Base-by-base conservation (phyloP, 2,329 filamentous ascomycete species). In the Aspergillus pseudotamarii region DNA sequence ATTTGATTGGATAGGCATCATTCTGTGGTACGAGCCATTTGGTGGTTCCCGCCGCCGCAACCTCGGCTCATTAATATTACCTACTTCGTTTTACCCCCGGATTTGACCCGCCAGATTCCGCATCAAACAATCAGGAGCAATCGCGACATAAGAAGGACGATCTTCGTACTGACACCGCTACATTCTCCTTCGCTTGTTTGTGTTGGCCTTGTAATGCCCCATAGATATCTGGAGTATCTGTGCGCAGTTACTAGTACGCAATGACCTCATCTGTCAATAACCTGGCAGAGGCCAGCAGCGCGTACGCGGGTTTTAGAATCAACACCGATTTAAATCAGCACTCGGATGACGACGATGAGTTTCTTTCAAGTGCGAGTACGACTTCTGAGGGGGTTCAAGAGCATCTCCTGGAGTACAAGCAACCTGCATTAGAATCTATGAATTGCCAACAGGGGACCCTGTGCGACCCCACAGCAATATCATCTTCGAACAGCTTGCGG, bases 261-360 rank as follows among this genome's bases (percentile, higher is more conserved):
- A 43, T 55, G 32, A 61, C 62, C 30, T 38, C 21, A 19, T 38
- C 61, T 58, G 21, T 43, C 60, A 59, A 34, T 38, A 61, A 58
- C 41, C 75, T 76, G 74, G 69, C 73, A 54, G 69, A 67, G 32
- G 58, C 67, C 59, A 68, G 68, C 60, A 64, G 59, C 61, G 63
- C 69, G 51, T 69, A 68, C 66, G 61, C 69, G 50, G 68, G 70
- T 63, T 67, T 68, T 60, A 68, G 66, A 58, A 62, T 69, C 38
- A 67, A 61, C 60, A 66, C 71, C 57, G 70, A 74, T 60, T 56
- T 67, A 19, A 68, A 58, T 23, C 59, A 65, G 57, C 68, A 71
- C 14, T 74, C 72, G 9, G 75, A 76, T 51, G 75, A 75, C 36
- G 75, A 75, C 30, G 73, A 75, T 34, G 72, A 70, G 38, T 69